Base-by-base conservation (phyloP, 805 yeast species). In the Metschnikowia colocasiae region DNA sequence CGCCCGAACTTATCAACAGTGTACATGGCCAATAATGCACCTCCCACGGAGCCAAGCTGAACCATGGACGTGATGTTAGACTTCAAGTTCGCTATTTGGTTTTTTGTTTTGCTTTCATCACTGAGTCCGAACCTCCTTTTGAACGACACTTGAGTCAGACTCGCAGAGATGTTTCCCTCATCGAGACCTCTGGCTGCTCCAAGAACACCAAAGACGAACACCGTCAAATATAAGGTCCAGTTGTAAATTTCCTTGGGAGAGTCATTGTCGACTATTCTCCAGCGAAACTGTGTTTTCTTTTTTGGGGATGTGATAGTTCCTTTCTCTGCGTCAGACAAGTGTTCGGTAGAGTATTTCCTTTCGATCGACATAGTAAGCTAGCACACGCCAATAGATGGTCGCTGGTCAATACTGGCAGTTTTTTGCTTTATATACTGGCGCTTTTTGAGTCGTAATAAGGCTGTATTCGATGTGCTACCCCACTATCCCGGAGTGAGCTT, bases 41-140 rank as follows among this genome's bases (percentile, higher is more conserved):
- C 85, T 33, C 76, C 81, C 32, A 79, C 70, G 16, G 79, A 73
- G 2, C 82, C 82, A 25, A 80, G 58, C 54, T 76, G 81, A 7
- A 79, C 83, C 83, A 80, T 80, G 6, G 82, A 65, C 3, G 79
- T 70, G 55, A 80, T 79, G 57, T 78, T 80, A 5, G 82, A 75
- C 51, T 70, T 71, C 51, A 75, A 59, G 51, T 74, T 65, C 4
- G 82, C 82, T n/a, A 73, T 35, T 10, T 68, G 59, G 5, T 59
- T 31, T 3, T 51, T 62, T 3, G 74, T 41, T 51, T 69, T 69
- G 20, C 54, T 51, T 4, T 65, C 56, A 53, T 76, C 78, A 13
- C 61, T 56, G 20, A 80, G 64, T 0, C 80, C 80, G 55, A 78
- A 78, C 41, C 61, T 59, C 6, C 56, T 44, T 26, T 56, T 61